phyloP scores from a whole-genome alignment of 345 rosid species.

The Eucalyptus sp. region DNA sequence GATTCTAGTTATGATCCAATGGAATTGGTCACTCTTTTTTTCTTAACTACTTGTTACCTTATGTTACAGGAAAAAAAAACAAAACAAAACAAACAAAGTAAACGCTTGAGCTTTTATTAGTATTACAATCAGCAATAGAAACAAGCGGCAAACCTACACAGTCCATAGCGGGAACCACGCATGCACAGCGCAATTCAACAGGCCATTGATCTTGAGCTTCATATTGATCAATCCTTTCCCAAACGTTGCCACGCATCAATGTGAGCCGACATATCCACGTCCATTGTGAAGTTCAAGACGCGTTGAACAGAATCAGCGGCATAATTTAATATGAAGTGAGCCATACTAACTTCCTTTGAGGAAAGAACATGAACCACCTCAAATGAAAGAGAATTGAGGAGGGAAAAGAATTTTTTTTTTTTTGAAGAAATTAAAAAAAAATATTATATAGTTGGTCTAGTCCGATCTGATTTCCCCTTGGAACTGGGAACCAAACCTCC shows the following conservation, averaged over 20 bases:
- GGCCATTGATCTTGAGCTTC: constrained; percentile 96
- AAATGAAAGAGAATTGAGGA: not conserved
- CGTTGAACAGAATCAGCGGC: constrained; percentile 72
- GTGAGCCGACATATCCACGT: constrained; percentile 67
- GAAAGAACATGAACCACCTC: constrained; percentile 66
- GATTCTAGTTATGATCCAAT: no score
- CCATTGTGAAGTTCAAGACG: constrained; percentile 69
- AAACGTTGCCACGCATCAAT: constrained; percentile 76
- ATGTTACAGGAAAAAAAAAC: no score
- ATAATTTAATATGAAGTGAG: constrained; percentile 64
- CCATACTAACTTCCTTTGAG: constrained; percentile 60
- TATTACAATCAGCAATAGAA: not conserved
- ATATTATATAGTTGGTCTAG: rapidly evolving
- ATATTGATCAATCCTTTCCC: constrained; percentile 40
- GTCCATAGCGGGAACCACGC: constrained; percentile 61
- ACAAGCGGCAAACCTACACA: constrained; percentile 33
- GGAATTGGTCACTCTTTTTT: no score
- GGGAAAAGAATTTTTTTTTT: not conserved
- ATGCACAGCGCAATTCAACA: constrained; percentile 50
- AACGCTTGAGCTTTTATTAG: not conserved
- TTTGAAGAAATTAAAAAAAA: rapidly evolving
- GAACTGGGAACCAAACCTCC: rapidly evolving
- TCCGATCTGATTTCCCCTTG: rapidly evolving
- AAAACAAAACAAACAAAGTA: not conserved
- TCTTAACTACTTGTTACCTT: no score